Conservation (phyloP, 2,329 filamentous ascomycete genomes). For the Paecilomyces sp. region DNA sequence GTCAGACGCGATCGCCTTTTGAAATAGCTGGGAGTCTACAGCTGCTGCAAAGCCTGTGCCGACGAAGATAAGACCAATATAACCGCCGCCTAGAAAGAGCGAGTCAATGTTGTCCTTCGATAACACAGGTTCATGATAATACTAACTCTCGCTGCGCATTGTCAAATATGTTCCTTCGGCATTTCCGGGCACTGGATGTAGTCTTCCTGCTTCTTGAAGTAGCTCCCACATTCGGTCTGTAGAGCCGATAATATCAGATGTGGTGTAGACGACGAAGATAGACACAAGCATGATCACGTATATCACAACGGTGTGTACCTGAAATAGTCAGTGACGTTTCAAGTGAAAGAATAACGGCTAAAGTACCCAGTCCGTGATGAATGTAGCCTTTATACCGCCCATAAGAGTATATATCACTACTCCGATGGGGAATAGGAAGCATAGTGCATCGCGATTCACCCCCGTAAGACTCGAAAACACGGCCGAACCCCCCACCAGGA, state of each 20-base stretch:
- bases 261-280: background rate
- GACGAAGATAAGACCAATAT: conserved; percentile 10
- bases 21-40: conserved; percentile 13
- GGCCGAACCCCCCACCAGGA: conserved; percentile 1
- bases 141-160: background rate
- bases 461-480: conserved; percentile 29
- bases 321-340: background rate
- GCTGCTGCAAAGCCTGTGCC: conserved; percentile 12
- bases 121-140: background rate
- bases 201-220: conserved; percentile 12
- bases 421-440: conserved; percentile 22
- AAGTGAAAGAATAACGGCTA: too few relatives aligned
- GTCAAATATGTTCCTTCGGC: conserved; percentile 9
- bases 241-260: conserved; percentile 8
- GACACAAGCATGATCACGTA: background rate
- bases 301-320: background rate
- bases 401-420: conserved; percentile 22
- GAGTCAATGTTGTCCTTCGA: background rate
- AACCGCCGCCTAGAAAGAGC: background rate
- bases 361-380: background rate
- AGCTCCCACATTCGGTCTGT: conserved; percentile 17
- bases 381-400: background rate
- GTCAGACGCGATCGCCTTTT: conserved; percentile 19
- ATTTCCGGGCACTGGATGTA: conserved; percentile 15
- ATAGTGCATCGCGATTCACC: conserved; percentile 18